A percentile compares a stretch with the other conserved stretches of the same genome.
Evolutionary conservation across 371 early-diverging fungal species (phyloP).

Genomic region (Chytridiales sp.): DNA sequence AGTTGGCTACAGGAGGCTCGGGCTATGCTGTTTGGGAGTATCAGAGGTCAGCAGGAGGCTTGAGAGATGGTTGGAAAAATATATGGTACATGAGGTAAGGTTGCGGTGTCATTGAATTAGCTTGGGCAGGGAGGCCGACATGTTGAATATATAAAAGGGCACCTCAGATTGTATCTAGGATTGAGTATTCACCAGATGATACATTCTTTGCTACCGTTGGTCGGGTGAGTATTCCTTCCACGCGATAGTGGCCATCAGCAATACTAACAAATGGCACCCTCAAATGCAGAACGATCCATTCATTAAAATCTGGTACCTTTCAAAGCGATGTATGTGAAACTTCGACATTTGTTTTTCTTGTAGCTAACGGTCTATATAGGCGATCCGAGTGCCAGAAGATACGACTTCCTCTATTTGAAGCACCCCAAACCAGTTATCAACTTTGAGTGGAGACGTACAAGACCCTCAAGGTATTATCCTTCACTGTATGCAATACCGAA

Average conservation of each 20-base stretch:
- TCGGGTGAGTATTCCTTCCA: slow-evolving; percentile 51
- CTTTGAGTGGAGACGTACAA: slow-evolving; percentile 66
- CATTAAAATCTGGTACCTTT: too few relatives aligned
- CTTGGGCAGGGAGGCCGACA: background rate
- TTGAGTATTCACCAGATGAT: slow-evolving; percentile 68
- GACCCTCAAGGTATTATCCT: slow-evolving; percentile 25
- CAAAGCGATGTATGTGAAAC: too few relatives aligned
- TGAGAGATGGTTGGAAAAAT: background rate
- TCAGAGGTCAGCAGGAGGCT: background rate
- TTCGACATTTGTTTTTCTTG: slow-evolving; percentile 2
- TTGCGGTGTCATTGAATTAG: background rate
- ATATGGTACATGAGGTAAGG: background rate
- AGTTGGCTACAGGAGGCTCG: background rate
- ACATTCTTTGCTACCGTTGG: slow-evolving; percentile 66
- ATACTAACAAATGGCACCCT: too few relatives aligned
- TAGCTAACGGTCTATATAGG: background rate
- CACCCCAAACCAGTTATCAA: slow-evolving; percentile 67
- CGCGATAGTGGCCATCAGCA: too few relatives aligned
- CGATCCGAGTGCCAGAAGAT: slow-evolving; percentile 19
- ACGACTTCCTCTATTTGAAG: slow-evolving; percentile 65
- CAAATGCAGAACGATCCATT: too few relatives aligned
- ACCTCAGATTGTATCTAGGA: slow-evolving; percentile 9
- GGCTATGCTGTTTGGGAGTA: background rate
- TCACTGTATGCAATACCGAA: background rate
- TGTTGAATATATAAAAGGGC: background rate